Conservation (phyloP, 768 basidiomycete species). For the Phaeotremella skinneri region DNA sequence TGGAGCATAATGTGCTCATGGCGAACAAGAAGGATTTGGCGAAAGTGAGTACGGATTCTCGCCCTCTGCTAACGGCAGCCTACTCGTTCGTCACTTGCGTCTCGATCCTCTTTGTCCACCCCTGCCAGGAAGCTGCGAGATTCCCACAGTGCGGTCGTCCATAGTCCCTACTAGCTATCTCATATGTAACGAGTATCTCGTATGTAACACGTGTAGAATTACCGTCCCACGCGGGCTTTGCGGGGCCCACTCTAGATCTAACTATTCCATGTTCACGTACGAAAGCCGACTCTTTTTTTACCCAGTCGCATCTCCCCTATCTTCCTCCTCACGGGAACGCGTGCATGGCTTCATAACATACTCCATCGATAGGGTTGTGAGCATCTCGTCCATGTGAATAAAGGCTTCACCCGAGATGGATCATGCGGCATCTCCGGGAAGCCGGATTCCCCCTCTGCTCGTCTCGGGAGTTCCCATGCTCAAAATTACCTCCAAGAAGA, state of each 20-base stretch:
- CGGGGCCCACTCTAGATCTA: too few relatives aligned
- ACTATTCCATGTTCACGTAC: too few relatives aligned
- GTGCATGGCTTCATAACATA: too few relatives aligned
- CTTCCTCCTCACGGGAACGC: too few relatives aligned
- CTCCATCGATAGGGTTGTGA: too few relatives aligned
- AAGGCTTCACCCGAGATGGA: background rate
- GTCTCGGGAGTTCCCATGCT: slow-evolving; percentile 59
- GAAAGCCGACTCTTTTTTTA: too few relatives aligned
- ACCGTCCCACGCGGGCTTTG: too few relatives aligned
- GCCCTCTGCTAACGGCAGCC: slow-evolving; percentile 17
- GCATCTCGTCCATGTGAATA: too few relatives aligned
- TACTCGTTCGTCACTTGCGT: slow-evolving; percentile 33
- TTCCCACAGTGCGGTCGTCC: slow-evolving; percentile 41
- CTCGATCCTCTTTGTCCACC: slow-evolving; percentile 32
- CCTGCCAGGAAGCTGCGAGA: slow-evolving; percentile 34
- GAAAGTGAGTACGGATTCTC: slow-evolving; percentile 61
- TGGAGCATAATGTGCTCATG: slow-evolving; percentile 88
- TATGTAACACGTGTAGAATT: too few relatives aligned
- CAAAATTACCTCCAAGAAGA: slow-evolving; percentile 76
- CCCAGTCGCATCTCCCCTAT: too few relatives aligned
- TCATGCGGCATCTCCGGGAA: background rate
- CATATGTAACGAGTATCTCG: too few relatives aligned
- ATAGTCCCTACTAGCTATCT: slow-evolving; percentile 38
- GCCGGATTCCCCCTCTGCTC: slow-evolving; percentile 25
- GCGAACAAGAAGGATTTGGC: slow-evolving; percentile 90